Base-by-base conservation (phyloP, 345 rosid species). In the Mercurialis annua region DNA sequence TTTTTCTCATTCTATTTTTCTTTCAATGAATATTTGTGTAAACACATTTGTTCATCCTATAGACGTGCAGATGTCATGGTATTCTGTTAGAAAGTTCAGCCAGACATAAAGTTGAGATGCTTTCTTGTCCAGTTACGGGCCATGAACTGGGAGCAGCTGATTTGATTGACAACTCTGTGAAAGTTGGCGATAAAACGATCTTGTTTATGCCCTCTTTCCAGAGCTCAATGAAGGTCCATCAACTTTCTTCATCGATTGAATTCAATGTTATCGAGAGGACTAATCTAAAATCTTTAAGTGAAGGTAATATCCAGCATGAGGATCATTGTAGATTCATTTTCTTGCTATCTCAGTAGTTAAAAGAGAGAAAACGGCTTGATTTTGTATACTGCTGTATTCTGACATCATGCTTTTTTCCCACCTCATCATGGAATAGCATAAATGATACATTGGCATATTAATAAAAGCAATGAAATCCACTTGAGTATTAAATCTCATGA, bases 1-100 rank as follows among this genome's bases (percentile, higher is more conserved):
- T 17, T 33, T 44, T 46, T 23, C 8, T 10, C 1, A 17, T 59
- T 50, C 11, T 16, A 47, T 43, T 21, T 66, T 5, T 29, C 10
- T 2, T 27, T 14, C 9, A 31, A 23, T 5, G 23, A 57, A 56
- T 14, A 34, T 33, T 21, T n/a, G n/a, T n/a, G 33, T 50, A 30
- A 27, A 1, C 29, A 53, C 27, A 17, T 48, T 56, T 75, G 14
- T 65, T 29, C 42, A 76, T 51, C 50, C 68, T 71, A 66, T 74
- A 92, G 98, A 78, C 87, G 21, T 90, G 92, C 79, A 86, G 82
- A 80, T 90, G 96, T 77, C 96, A 90, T 57, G 95, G 91, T 52
- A 61, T 67, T 59, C 71, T 77, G 65, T 68, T 86, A 67, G 77
- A 68, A 47, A 76, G 67, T 42, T 71, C 50, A 52, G 69, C 49